Evolutionary conservation across 2,329 filamentous ascomycete species (phyloP), one percentile per base, ranked within the genome.

Genomic region (Keithomyces neogunnii): DNA sequence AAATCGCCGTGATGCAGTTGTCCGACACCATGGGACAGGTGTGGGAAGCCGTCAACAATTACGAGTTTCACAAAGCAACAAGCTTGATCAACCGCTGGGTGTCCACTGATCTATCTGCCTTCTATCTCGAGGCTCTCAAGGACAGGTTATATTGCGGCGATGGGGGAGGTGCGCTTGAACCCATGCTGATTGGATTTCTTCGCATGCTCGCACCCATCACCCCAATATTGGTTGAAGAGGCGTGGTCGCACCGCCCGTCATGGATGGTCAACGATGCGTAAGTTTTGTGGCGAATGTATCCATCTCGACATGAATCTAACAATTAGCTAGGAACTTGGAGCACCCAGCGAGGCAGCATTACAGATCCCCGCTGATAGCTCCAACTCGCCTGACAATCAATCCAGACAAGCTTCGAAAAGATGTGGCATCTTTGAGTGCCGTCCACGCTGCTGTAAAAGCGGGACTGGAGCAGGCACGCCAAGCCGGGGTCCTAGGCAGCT

Each of bases 91-190:
- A 91, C 67, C 80, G 81, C 56, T 96, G 91, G 84, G 77, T 95
- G 53, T 82, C 84, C 51, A 82, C 77, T 29, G 88, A 96, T 58
- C 77, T 99, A 29, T 96, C 90, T 0, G 86, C 92, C 0, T 95
- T 96, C 67, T 99, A 97, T 66, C 82, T 99, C 52, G 93, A 99
- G 68, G 84, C 88, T 0, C 76, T 91, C 60, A 99, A 99, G 68
- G 93, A 99, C 62, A 78, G 89, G 3, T 74, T 97, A 1, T 99
- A 99, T 72, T 93, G 91, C 45, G 88, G 87, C 32, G 80, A 84
- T 54, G 80, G 80, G 11, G 76, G 79, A 11, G 85, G 86, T 45
- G 74, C 79, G 4, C 69, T 88, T 46, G 77, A 81, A 57, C 75
- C 79, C 31, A 80, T 96, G 50, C 83, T 92, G 54, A 70, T 81